These are phyloP conservation scores for Oehlia diaphana DNA, from an alignment of 192 early-diverging fungal genomes.

Conservation along the genomic window DNA sequence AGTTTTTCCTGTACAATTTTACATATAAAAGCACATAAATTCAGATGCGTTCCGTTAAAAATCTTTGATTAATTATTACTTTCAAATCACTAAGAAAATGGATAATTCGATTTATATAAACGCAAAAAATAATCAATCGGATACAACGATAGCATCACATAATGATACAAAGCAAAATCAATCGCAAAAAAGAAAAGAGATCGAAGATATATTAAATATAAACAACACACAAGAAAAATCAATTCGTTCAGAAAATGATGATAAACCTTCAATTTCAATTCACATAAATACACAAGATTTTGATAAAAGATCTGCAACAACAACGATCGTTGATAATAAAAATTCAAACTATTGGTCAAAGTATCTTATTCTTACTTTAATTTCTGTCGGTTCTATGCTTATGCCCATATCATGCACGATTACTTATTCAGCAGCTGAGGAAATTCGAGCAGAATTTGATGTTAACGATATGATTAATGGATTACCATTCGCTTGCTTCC, in stretches of 20 bases:
- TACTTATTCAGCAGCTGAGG: background rate
- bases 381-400: background rate
- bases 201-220: background rate
- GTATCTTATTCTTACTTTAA: background rate
- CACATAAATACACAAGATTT: background rate
- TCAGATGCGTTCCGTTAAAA: too few relatives aligned
- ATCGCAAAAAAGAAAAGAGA: background rate
- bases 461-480: background rate
- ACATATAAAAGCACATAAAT: too few relatives aligned
- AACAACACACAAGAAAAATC: background rate
- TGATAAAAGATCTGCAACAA: background rate
- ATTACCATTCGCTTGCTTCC: background rate
- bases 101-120: background rate
- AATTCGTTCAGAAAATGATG: background rate
- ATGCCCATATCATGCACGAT: background rate
- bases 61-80: too few relatives aligned
- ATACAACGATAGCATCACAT: background rate
- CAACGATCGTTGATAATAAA: background rate
- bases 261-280: background rate
- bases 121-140: background rate
- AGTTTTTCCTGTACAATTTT: too few relatives aligned
- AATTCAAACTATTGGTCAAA: background rate
- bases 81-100: background rate
- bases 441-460: background rate
- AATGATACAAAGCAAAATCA: background rate